Base-by-base conservation (phyloP, 495 filamentous ascomycete species). In the Apiosordaria backusii region DNA sequence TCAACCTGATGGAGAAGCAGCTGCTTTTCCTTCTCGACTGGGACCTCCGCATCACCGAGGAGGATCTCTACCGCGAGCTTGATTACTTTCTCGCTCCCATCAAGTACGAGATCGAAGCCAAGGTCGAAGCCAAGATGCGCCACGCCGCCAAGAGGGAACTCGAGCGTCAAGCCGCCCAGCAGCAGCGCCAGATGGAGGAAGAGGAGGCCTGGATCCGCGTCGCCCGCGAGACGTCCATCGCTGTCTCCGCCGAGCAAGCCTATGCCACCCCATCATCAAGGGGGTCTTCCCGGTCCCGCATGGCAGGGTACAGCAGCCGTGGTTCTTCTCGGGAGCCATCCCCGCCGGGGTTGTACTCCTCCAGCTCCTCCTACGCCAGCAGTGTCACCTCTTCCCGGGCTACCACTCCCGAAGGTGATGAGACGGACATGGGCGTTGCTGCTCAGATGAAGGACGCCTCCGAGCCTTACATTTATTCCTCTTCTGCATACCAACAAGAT, bases 1-100 rank as follows among this genome's bases (percentile, higher is more conserved):
- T 98, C 66, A 98, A 97, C 81, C 84, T 97, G 59, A 98, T 98
- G 94, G 94, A 98, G 83, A 95, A 95, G 82, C 94, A 98, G 78
- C 85, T 98, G 29, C 87, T 98, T 50, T 93, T 91, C 82, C 86
- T 98, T 58, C 80, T 98, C 25, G 92, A 97, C 74, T 98, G 92
- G 92, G 93, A 98, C 66, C 85, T 94, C 64, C 84, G 91, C 62
- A 91, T 98, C 73, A 88, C 81, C 23, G 85, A 91, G 63, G 85
- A 91, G 54, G 93, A 99, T 76, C 87, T 99, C 19, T 91, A 96
- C 77, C 83, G 79, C 57, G 92, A 96, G 74, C 83, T 98, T 9
- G 93, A 97, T 68, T 86, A 87, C 57, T 99, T 98, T 82, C 83
- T 99, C 22, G 86, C 85, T 16, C 93, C 93, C 29, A 92, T 97